These are phyloP conservation scores for Aspergillus awamori DNA, from an alignment of 2,329 filamentous ascomycete genomes.

Conservation along the genomic window DNA sequence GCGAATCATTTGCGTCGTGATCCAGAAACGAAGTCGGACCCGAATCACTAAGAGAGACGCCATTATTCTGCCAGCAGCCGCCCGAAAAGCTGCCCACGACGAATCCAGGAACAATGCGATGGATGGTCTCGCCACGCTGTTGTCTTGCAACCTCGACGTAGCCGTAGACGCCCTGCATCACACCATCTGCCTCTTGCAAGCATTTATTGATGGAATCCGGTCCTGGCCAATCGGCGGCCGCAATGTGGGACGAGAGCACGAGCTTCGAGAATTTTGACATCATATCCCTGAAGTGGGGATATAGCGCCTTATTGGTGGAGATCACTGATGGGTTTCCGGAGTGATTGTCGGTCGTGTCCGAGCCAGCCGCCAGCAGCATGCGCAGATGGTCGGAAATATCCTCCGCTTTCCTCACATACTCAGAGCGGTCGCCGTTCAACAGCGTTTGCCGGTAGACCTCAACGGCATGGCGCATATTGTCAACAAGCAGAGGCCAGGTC, in stretches of 20 bases:
- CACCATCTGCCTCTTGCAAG: slow-evolving; percentile 94
- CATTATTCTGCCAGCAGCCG: slow-evolving; percentile 81
- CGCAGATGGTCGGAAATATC: slow-evolving; percentile 97
- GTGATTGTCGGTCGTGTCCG: slow-evolving; percentile 96
- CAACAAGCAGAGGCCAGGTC: slow-evolving; percentile 86
- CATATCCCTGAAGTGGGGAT: slow-evolving; percentile 97
- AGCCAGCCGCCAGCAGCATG: slow-evolving; percentile 89
- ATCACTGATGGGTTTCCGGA: slow-evolving; percentile 99
- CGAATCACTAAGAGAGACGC: slow-evolving; percentile 64
- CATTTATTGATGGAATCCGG: slow-evolving; percentile 94
- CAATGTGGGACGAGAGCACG: slow-evolving; percentile 96
- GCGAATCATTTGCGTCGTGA: slow-evolving; percentile 76
- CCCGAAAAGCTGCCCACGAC: slow-evolving; percentile 81
- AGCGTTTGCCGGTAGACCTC: slow-evolving; percentile 91
- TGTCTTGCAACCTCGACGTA: slow-evolving; percentile 95
- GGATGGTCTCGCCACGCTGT: slow-evolving; percentile 90
- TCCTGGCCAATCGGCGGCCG: slow-evolving; percentile 92
- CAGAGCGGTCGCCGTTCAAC: slow-evolving; percentile 76
- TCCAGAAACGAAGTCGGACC: slow-evolving; percentile 74
- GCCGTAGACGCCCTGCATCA: slow-evolving; percentile 89
- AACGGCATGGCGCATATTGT: slow-evolving; percentile 89
- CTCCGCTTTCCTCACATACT: slow-evolving; percentile 93
- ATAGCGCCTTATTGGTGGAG: slow-evolving; percentile 93
- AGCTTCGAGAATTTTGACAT: slow-evolving; percentile 99
- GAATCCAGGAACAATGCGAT: slow-evolving; percentile 90